phyloP scores from a whole-genome alignment of 1,284 basidiomycete genomes.

The Golubevia sp. region DNA sequence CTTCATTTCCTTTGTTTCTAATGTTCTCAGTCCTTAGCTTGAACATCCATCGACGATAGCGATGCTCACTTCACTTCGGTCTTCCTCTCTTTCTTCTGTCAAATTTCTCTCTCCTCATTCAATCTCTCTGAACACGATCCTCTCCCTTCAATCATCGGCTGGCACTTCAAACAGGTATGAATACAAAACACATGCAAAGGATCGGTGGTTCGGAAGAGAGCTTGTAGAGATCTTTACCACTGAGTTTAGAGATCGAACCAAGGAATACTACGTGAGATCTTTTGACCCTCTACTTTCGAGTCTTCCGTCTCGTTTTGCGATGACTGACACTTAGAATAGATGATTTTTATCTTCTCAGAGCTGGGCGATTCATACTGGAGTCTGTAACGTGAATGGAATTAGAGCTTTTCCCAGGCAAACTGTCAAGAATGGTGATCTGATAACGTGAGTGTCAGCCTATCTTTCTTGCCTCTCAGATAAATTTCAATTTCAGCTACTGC shows the following conservation, averaged over 20 bases:
- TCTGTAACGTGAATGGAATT: conserved; percentile 89
- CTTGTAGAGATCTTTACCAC: conserved; percentile 65
- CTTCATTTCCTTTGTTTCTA: conserved; percentile 4
- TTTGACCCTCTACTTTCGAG: neutral
- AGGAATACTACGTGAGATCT: conserved; percentile 61
- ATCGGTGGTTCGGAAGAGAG: conserved; percentile 82
- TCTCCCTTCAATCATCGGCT: neutral
- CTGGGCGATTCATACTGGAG: conserved; percentile 80
- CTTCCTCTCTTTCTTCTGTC: conserved; percentile 2
- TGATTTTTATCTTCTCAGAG: neutral
- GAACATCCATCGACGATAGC: neutral
- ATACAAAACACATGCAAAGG: conserved; percentile 87
- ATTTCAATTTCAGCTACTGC: conserved; percentile 1
- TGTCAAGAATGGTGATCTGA: conserved; percentile 83
- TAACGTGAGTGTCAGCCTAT: conserved; percentile 71
- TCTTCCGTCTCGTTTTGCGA: neutral
- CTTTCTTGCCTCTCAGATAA: conserved; percentile 32
- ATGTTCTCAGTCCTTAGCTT: conserved; percentile 2
- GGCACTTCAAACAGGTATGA: conserved; percentile 61
- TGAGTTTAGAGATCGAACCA: conserved; percentile 62
- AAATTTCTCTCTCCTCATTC: neutral
- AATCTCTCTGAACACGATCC: neutral
- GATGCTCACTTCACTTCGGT: neutral
- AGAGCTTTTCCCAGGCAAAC: conserved; percentile 78
- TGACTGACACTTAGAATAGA: conserved; percentile 10